phyloP scores from a whole-genome alignment of 192 early-diverging fungal genomes.

The Dissophora ornata region DNA sequence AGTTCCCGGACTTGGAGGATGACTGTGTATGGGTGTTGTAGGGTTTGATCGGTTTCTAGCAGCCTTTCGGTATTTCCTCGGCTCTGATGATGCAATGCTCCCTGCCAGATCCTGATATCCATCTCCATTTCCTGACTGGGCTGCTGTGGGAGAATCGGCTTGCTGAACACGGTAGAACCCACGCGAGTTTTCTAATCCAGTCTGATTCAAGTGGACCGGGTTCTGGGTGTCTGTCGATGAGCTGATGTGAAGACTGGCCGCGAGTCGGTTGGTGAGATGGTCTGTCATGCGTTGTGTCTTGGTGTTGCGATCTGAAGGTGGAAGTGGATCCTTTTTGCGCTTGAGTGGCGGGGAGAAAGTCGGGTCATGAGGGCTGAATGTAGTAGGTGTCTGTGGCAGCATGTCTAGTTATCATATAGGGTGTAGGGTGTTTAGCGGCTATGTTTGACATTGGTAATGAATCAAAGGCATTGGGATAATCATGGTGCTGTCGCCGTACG shows the following conservation, averaged over 20 bases:
- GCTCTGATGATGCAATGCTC: neutral
- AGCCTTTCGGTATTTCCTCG: constrained; percentile 41
- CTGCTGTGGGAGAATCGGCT: no score
- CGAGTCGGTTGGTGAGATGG: constrained; percentile 39
- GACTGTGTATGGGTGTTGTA: constrained; percentile 38
- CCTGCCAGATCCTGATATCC: neutral
- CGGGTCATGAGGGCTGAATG: constrained; percentile 30
- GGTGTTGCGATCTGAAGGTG: constrained; percentile 25
- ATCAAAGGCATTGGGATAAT: no score
- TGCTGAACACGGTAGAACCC: constrained; percentile 34
- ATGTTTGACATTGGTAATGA: no score
- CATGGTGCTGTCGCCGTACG: no score
- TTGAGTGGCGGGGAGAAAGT: constrained; percentile 49
- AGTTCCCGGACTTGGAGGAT: constrained; percentile 37
- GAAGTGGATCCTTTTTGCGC: constrained; percentile 37
- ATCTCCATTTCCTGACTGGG: no score
- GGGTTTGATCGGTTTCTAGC: constrained; percentile 42
- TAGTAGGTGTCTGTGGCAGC: constrained; percentile 24
- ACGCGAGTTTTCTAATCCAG: constrained; percentile 26
- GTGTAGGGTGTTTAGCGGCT: no score
- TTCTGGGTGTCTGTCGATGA: neutral
- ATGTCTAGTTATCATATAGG: constrained; percentile 9
- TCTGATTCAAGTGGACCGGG: neutral
- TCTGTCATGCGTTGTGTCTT: constrained; percentile 50
- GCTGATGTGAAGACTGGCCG: constrained; percentile 44